Evolutionary conservation across 2,329 filamentous ascomycete genomes (phyloP).

Genomic region (Setomelanomma holmii): DNA sequence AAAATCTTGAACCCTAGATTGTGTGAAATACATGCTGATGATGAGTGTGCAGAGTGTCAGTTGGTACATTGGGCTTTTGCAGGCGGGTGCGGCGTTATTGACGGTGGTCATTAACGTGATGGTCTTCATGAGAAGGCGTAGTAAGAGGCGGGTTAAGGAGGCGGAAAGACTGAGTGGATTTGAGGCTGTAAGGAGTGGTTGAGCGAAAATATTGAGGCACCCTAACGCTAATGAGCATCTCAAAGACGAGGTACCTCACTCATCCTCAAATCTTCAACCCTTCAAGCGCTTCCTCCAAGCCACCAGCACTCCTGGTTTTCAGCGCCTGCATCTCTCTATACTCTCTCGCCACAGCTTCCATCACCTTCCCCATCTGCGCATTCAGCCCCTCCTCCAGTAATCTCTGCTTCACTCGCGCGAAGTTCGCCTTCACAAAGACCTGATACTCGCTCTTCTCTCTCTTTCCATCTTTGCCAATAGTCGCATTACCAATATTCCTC

Average conservation of each 20-base stretch:
- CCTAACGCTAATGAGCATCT: not conserved
- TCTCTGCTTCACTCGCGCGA: constrained; percentile 56
- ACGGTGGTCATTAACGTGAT: constrained; percentile 39
- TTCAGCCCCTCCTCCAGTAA: constrained; percentile 61
- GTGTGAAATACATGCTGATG: constrained; percentile 2
- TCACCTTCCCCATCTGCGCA: constrained; percentile 64
- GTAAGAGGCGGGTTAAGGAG: constrained; percentile 38
- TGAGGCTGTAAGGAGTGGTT: too few species aligned
- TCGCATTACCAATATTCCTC: constrained; percentile 46
- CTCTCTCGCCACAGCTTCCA: constrained; percentile 69
- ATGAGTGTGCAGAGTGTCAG: constrained; percentile 34
- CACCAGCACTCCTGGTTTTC: constrained; percentile 16
- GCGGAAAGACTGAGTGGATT: constrained; percentile 4
- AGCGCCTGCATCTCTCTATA: constrained; percentile 61
- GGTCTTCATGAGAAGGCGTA: constrained; percentile 31
- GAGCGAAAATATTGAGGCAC: too few species aligned
- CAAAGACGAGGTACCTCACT: too few species aligned
- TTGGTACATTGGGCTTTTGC: constrained; percentile 46
- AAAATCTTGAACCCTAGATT: not conserved
- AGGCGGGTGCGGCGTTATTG: constrained; percentile 40
- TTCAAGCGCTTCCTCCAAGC: constrained; percentile 30
- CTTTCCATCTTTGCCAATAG: constrained; percentile 18
- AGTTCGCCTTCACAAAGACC: constrained; percentile 71
- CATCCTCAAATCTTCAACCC: constrained; percentile 27
- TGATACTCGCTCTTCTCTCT: constrained; percentile 60